Conservation (phyloP, 225 moss, liverwort and hornwort species). For the Asterella californica region DNA sequence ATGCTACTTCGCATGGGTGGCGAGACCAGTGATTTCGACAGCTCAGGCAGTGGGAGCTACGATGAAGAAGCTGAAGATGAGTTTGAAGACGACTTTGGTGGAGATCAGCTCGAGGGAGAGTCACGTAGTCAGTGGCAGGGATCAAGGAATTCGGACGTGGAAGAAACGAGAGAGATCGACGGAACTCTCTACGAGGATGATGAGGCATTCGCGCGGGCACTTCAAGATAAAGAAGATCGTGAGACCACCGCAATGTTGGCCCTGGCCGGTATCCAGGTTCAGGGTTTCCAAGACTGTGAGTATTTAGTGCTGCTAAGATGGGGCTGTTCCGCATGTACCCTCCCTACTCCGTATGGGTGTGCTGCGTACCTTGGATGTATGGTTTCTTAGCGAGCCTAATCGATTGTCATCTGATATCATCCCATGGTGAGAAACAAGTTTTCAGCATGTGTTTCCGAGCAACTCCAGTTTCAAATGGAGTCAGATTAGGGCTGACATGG, state of each 20-base stretch:
- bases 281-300: constrained; percentile 56
- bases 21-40: constrained; percentile 53
- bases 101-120: constrained; percentile 34
- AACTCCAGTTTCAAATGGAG: no score
- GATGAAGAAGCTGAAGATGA: constrained; percentile 49
- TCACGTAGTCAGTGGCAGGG: constrained; percentile 27
- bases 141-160: constrained; percentile 21
- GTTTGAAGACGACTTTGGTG: constrained; percentile 44
- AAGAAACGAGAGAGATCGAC: constrained; percentile 52
- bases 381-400: no score
- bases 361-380: no score
- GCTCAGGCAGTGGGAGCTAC: constrained; percentile 46
- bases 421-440: neutral
- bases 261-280: constrained; percentile 58
- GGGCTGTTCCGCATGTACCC: neutral
- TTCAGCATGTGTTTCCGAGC: no score
- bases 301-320: neutral
- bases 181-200: constrained; percentile 67
- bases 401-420: neutral
- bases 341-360: neutral
- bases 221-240: constrained; percentile 76
- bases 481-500: neutral
- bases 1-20: constrained; percentile 62
- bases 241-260: constrained; percentile 86
- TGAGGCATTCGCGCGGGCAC: constrained; percentile 75